Percentiles rank a stretch among this genome's conserved stretches.
Conservation (phyloP, 169 alveolate species). For the Babesia ovis region DNA sequence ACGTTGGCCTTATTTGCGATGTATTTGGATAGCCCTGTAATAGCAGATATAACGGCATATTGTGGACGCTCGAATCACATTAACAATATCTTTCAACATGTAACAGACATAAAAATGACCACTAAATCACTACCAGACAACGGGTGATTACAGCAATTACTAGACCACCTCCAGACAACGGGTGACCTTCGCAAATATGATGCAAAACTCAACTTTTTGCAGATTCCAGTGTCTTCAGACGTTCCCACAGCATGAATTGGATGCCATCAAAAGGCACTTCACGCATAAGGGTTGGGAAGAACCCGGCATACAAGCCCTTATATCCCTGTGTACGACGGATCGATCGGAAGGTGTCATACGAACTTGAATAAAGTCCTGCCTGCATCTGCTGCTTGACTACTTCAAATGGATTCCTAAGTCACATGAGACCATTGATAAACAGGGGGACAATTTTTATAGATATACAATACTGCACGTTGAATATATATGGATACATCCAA, state of each 20-base stretch:
- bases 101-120: too few species aligned
- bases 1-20: constrained; percentile 44
- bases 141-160: too few species aligned
- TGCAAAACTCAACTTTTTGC: constrained; percentile 28
- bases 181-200: too few species aligned
- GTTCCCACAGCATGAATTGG: constrained; percentile 87
- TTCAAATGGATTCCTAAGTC: constrained; percentile 88
- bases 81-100: too few species aligned
- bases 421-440: background rate
- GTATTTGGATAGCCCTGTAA: constrained; percentile 32
- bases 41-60: too few species aligned
- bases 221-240: constrained; percentile 66
- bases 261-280: constrained; percentile 91
- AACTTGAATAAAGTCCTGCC: constrained; percentile 78
- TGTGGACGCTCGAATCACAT: too few species aligned
- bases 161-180: too few species aligned
- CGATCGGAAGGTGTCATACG: constrained; percentile 68
- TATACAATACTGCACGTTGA: too few species aligned
- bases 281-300: constrained; percentile 80
- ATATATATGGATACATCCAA: too few species aligned
- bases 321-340: constrained; percentile 79
- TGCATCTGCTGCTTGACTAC: constrained; percentile 89
- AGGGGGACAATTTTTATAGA: background rate
- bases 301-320: constrained; percentile 84
- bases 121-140: too few species aligned